A percentile compares a stretch with the other conserved stretches of the same genome.
These are phyloP conservation scores for Acorus gramineus DNA, from an alignment of 106 monocot species.

Conservation along the genomic window DNA sequence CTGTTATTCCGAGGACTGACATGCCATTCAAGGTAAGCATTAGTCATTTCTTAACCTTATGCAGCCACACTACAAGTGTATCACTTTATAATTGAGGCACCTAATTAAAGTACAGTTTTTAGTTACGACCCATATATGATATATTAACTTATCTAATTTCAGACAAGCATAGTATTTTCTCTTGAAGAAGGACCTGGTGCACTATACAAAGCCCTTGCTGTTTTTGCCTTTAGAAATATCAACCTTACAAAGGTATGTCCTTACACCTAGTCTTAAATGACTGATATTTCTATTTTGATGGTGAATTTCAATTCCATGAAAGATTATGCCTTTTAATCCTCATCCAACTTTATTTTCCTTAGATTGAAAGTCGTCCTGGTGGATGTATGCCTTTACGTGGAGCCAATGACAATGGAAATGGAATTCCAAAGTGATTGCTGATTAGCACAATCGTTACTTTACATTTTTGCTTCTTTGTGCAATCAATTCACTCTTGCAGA, in stretches of 20 bases:
- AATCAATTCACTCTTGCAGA: too few relatives aligned
- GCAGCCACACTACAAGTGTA: background rate
- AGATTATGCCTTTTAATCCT: background rate
- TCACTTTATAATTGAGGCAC: too few relatives aligned
- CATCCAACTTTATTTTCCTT: constrained; percentile 1
- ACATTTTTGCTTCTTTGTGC: too few relatives aligned
- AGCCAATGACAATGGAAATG: constrained; percentile 29
- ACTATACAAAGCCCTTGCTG: constrained; percentile 93
- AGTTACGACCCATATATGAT: background rate
- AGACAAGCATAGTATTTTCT: constrained; percentile 99
- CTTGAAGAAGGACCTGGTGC: constrained; percentile 93
- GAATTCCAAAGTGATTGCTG: constrained; percentile 36
- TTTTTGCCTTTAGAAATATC: constrained; percentile 86
- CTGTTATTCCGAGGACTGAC: constrained; percentile 65
- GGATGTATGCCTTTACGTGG: constrained; percentile 39
- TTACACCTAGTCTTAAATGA: too few relatives aligned
- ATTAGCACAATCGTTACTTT: too few relatives aligned
- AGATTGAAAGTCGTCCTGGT: constrained; percentile 93
- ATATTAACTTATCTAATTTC: constrained; percentile 2
- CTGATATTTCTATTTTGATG: background rate
- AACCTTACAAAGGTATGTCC: constrained; percentile 77
- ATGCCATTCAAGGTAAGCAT: constrained; percentile 69
- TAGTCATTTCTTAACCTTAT: background rate
- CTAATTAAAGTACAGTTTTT: background rate
- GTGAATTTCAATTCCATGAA: background rate